Percentiles rank a stretch among this genome's conserved stretches.
Evolutionary conservation across 2,329 filamentous ascomycete species (phyloP).

Genomic region (Tolypocladium capitatum): DNA sequence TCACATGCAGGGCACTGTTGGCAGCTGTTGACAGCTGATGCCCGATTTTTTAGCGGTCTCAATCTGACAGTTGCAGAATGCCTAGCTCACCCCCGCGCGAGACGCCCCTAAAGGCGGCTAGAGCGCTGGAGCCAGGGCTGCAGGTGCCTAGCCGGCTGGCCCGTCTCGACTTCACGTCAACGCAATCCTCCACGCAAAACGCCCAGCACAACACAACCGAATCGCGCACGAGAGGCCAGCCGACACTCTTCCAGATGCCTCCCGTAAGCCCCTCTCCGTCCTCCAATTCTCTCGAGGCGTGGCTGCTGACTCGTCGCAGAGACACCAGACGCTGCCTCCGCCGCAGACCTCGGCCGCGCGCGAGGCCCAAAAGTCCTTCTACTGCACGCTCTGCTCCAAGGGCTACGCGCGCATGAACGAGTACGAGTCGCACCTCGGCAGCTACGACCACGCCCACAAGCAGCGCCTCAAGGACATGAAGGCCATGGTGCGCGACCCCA

Average conservation of each 20-base stretch:
- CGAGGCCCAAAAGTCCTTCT: slow-evolving; percentile 68
- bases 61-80: too few species aligned
- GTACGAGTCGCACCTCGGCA: slow-evolving; percentile 86
- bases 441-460: slow-evolving; percentile 92
- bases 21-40: too few species aligned
- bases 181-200: background rate
- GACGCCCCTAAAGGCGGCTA: too few species aligned
- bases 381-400: slow-evolving; percentile 80
- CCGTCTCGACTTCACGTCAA: background rate
- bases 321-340: slow-evolving; percentile 43
- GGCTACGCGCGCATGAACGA: slow-evolving; percentile 93
- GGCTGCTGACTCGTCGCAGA: slow-evolving; percentile 18
- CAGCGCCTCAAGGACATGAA: slow-evolving; percentile 84
- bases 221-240: background rate
- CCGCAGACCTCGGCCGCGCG: slow-evolving; percentile 52
- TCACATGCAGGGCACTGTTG: too few species aligned
- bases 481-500: slow-evolving; percentile 62
- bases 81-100: too few species aligned
- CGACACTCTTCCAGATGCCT: slow-evolving; percentile 30
- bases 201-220: background rate
- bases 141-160: too few species aligned
- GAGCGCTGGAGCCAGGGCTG: too few species aligned
- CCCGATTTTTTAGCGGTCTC: too few species aligned
- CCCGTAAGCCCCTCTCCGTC: slow-evolving; percentile 31
- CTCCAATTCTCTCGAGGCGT: slow-evolving; percentile 32